Base-by-base conservation (phyloP, 768 basidiomycete genomes). In the Phylloporus rhodoxanthus region DNA sequence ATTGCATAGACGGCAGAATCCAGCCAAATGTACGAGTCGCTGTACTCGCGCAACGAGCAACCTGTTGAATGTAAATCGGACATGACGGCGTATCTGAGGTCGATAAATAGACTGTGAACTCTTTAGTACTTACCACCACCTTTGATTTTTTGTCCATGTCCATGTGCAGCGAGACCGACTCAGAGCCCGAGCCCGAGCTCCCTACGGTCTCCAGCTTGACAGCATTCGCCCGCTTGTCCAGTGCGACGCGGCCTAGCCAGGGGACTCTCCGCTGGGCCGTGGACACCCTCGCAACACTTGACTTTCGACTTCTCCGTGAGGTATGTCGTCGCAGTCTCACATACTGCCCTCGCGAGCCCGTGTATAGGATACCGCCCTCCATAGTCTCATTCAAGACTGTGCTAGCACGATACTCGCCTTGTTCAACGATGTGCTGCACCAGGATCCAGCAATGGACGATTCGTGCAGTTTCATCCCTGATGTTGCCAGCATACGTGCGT, bases 21-120 rank as follows among this genome's bases (percentile, higher is more conserved):
- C 4, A 75, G 66, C 17, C 69, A 73, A 30, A 72, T 73, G 7
- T 81, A 87, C 50, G 81, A 85, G 54, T 67, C 78, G 4, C 55
- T 91, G 26, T 82, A 87, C 63, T 87, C 87, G 20, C 75, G 69
- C 48, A 81, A 63, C 50, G 70, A 72, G 23, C 73, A 75, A 19
- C 56, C 63, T 43, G 65, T 87, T 53, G 69, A 75, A 56, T 80
- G 78, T 64, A 76, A 75, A 60, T 77, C 77, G 48, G 73, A 79
- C 58, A 70, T 84, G 34, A 73, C 78, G 37, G 66, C 72, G 4
- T 84, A 82, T 65, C 68, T 86, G 47, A 78, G 73, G 60, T 74
- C 74, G 58, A 82, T 83, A 51, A 63, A 71, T 33, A 80, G 79
- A 48, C 61, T 82, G 56, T 81, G 43, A 52, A 47, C 48, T 38